Conservation (phyloP, 345 rosid genomes). For the Eucalyptus rudis region DNA sequence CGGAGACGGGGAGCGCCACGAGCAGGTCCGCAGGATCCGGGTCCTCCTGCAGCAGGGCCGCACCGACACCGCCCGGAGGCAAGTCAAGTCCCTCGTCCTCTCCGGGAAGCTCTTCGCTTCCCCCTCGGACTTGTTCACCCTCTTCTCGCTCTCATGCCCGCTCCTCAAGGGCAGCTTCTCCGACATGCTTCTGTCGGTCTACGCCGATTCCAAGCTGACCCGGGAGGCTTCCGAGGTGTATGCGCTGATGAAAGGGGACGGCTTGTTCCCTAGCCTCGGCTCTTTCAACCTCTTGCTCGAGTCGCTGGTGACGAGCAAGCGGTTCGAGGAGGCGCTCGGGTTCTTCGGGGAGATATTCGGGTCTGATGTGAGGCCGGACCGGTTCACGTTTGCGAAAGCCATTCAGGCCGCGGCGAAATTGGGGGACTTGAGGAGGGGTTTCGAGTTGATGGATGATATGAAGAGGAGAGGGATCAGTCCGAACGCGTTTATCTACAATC, state of each 20-base stretch:
- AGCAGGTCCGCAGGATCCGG: slow-evolving; percentile 25
- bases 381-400: slow-evolving; percentile 49
- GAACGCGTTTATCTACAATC: slow-evolving; percentile 49
- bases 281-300: slow-evolving; percentile 29
- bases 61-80: slow-evolving; percentile 23
- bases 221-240: slow-evolving; percentile 32
- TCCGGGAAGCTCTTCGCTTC: slow-evolving; percentile 20
- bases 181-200: slow-evolving; percentile 24
- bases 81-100: slow-evolving; percentile 27
- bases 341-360: slow-evolving; percentile 36
- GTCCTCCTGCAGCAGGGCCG: slow-evolving; percentile 43
- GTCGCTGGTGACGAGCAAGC: slow-evolving; percentile 20
- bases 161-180: slow-evolving; percentile 25
- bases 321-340: slow-evolving; percentile 20
- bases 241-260: slow-evolving; percentile 24
- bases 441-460: slow-evolving; percentile 42
- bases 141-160: slow-evolving; percentile 34
- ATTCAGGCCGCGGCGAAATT: slow-evolving; percentile 59
- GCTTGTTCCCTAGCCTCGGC: slow-evolving; percentile 26
- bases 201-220: slow-evolving; percentile 32
- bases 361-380: slow-evolving; percentile 41
- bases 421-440: slow-evolving; percentile 42
- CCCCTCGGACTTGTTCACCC: slow-evolving; percentile 31
- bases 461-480: slow-evolving; percentile 28
- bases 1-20: slow-evolving; percentile 16